Evolutionary conservation across 768 basidiomycete genomes (phyloP).

Genomic region (Mycena crocata): DNA sequence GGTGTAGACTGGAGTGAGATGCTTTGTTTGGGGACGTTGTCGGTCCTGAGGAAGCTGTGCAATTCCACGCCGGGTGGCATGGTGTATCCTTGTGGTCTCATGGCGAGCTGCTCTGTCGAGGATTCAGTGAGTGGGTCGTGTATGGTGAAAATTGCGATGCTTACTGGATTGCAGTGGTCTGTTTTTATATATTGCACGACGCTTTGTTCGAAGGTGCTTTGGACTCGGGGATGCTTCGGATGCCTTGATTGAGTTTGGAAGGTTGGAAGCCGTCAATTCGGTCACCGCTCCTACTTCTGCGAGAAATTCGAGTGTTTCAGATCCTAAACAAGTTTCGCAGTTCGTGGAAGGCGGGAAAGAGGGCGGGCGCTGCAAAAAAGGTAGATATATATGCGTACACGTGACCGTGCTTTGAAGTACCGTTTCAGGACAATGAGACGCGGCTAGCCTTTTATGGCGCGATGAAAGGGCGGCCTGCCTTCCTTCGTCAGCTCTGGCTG

Average conservation of each 20-base stretch:
- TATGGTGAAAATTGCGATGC: neutral
- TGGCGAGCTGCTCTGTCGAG: neutral
- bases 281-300: too few species aligned
- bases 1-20: too few species aligned
- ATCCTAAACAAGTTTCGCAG: too few species aligned
- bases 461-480: too few species aligned
- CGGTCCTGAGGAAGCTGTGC: neutral
- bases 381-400: neutral
- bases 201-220: too few species aligned
- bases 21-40: neutral
- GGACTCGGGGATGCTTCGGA: too few species aligned
- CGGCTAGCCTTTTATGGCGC: neutral
- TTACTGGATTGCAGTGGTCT: neutral
- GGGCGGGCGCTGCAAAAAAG: neutral
- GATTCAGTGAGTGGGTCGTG: neutral
- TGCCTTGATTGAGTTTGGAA: too few species aligned
- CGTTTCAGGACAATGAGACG: neutral
- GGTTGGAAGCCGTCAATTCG: too few species aligned
- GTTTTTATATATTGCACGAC: too few species aligned
- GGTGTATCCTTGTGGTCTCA: neutral
- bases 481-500: too few species aligned
- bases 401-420: neutral
- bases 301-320: too few species aligned
- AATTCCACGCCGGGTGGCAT: neutral
- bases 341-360: neutral